These are phyloP conservation scores for Cornus suecica DNA, from an alignment of 148 eudicot species.

Conservation along the genomic window DNA sequence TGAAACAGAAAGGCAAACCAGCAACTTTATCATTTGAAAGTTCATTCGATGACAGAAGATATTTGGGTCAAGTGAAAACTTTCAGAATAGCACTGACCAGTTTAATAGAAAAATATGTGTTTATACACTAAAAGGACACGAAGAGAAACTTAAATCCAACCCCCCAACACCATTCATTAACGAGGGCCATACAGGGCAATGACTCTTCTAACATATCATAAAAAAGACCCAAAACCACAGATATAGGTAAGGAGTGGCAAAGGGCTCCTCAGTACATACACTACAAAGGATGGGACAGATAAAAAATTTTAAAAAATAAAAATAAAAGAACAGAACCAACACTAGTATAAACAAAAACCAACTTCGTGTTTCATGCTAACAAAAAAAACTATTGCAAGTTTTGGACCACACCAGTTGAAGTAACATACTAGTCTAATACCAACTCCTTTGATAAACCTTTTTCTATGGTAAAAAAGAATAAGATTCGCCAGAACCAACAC, in stretches of 20 bases:
- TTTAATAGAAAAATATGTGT: neutral
- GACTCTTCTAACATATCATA: no score
- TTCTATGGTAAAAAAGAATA: no score
- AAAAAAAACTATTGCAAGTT: no score
- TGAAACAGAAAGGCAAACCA: constrained; percentile 8
- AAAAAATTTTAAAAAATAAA: no score
- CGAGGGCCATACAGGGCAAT: no score
- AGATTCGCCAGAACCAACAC: no score
- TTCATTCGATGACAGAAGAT: neutral
- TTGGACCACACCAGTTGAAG: no score
- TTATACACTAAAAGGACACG: neutral
- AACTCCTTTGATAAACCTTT: no score
- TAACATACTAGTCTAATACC: no score
- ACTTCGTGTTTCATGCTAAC: neutral
- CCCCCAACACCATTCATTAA: no score
- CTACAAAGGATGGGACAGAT: neutral
- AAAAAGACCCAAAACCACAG: neutral
- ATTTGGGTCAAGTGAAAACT: neutral
- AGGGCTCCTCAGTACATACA: neutral
- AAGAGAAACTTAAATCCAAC: neutral
- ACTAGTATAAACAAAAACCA: neutral
- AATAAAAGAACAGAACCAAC: neutral
- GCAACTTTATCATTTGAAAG: constrained; percentile 8
- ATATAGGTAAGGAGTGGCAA: neutral
- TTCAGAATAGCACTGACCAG: neutral